These are phyloP conservation scores for Mycotypha africana DNA, from an alignment of 371 early-diverging fungal genomes.

Conservation along the genomic window DNA sequence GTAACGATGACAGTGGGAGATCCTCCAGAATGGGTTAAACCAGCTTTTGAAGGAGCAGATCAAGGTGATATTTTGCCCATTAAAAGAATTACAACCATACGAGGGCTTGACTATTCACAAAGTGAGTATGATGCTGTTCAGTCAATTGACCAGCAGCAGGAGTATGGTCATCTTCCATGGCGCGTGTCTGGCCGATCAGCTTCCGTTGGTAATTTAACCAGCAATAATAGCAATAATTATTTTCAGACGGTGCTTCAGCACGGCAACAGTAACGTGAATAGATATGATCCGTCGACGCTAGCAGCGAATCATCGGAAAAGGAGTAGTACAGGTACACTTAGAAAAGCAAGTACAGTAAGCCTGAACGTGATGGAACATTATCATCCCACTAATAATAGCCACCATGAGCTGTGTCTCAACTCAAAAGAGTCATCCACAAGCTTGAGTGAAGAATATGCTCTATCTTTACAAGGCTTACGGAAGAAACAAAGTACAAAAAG, in stretches of 20 bases:
- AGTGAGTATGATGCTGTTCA: constrained; percentile 9
- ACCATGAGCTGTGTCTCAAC: neutral
- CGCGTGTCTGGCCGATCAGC: constrained; percentile 28
- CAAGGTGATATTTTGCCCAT: constrained; percentile 44
- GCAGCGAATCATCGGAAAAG: constrained; percentile 9
- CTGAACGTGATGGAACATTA: too few relatives aligned
- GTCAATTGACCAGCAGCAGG: neutral
- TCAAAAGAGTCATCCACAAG: constrained; percentile 17
- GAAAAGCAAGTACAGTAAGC: constrained; percentile 6
- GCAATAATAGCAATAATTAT: neutral
- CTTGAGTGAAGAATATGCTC: constrained; percentile 41
- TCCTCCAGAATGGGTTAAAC: constrained; percentile 69
- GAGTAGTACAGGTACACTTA: constrained; percentile 18
- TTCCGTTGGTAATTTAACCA: constrained; percentile 24
- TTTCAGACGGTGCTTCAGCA: too few relatives aligned
- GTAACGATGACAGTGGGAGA: constrained; percentile 62
- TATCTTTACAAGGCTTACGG: constrained; percentile 40
- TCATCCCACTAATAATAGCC: too few relatives aligned
- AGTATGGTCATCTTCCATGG: too few relatives aligned
- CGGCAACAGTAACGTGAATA: neutral
- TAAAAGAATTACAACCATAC: constrained; percentile 28
- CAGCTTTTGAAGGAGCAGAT: constrained; percentile 50
- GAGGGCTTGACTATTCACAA: neutral
- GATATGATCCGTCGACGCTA: constrained; percentile 14
- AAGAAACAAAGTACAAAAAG: constrained; percentile 45